Evolutionary conservation across 164 flowering plant genomes (phyloP).

Genomic region (Macadamia tetraphylla): DNA sequence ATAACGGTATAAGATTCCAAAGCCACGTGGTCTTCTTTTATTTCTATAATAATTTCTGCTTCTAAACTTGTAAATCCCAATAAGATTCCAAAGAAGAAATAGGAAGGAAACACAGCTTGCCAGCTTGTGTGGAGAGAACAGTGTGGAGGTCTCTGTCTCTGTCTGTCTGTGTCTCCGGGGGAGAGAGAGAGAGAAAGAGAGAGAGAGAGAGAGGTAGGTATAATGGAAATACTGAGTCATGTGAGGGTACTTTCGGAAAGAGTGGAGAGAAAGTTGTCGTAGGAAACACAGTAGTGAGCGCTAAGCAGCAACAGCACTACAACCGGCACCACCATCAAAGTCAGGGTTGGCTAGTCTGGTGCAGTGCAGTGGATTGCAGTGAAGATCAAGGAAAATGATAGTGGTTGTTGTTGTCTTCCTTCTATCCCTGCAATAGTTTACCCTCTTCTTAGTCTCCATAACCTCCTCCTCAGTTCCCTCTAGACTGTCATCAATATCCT

Average conservation of each 20-base stretch:
- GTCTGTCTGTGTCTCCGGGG: no score
- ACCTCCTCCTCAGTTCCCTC: background rate
- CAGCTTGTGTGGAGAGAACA: no score
- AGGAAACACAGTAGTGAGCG: no score
- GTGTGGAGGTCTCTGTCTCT: no score
- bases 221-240: background rate
- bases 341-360: conserved; percentile 14
- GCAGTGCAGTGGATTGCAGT: conserved; percentile 26
- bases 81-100: no score
- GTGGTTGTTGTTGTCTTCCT: conserved; percentile 48
- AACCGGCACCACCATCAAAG: conserved; percentile 3
- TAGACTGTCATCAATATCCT: background rate
- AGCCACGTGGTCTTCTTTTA: no score
- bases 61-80: no score
- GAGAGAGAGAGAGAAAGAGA: no score
- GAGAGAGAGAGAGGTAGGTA: no score
- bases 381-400: conserved; percentile 56
- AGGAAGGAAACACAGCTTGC: no score
- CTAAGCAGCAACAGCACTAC: conserved; percentile 8
- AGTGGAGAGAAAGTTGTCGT: conserved; percentile 19
- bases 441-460: conserved; percentile 1
- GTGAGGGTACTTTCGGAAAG: conserved; percentile 40
- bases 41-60: no score
- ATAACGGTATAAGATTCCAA: no score
- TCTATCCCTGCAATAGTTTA: conserved; percentile 11